Evolutionary conservation across 345 rosid species (phyloP), one percentile per base, ranked within the genome.

Genomic region (Sonneratia caseolaris): DNA sequence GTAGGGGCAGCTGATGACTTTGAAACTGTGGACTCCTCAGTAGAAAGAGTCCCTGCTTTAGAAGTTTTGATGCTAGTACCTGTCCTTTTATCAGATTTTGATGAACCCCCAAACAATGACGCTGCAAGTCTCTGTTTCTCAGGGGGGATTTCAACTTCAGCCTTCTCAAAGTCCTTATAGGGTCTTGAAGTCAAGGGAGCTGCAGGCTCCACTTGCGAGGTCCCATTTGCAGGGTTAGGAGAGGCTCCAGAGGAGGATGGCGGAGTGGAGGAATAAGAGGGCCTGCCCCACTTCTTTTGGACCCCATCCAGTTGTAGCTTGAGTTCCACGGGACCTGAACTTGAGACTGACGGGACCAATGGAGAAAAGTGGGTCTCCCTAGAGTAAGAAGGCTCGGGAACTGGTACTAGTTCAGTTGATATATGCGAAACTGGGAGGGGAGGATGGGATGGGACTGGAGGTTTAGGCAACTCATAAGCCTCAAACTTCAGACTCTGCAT

Each of bases 61-160:
- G 38, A 11, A 62, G 66, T 15, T 19, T 35, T 62, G 37, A 32
- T 38, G 66, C 38, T 62, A 67, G 87, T 84, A 71, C 90, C 73
- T 71, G 85, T 68, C 74, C 83, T 87, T 83, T 77, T 89, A 70
- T 89, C 96, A 40, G 80, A 45, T 81, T 85, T 90, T 10, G 90
- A 84, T 66, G 91, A 80, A 75, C 92, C 85, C 66, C 99, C 98
- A 77, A 95, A 95, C 70, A 95, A 75, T 49, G 99, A 92, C 57
- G 97, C 99, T 69, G 97, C 98, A n/a, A 95, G 98, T 83, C 86
- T 92, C 88, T 95, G 94, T 81, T 90, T 95, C 80, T 92, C 98
- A 19, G 87, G 83, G 69, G 59, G 1, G 5, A 53, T 53, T 53
- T 91, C 80, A 32, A 90, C 97, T 72, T 82, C 80, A 1, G 87